A percentile compares a stretch with the other conserved stretches of the same genome.
Conservation (phyloP, 1,139 yeast species). For the Geotrichum carabidarum region DNA sequence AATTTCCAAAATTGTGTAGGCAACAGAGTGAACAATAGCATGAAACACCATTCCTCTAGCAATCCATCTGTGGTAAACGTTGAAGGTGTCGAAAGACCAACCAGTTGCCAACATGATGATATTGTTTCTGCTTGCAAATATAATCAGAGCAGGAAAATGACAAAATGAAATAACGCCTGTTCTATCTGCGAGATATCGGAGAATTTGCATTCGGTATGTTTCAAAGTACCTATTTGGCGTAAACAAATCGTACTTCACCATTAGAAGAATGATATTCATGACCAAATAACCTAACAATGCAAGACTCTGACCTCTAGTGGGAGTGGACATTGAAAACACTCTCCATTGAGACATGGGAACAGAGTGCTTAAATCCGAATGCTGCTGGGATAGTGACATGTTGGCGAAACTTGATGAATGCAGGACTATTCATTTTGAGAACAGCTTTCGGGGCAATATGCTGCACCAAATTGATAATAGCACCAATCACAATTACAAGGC, state of each 20-base stretch:
- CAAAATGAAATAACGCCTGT: slow-evolving; percentile 51
- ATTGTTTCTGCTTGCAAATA: slow-evolving; percentile 62
- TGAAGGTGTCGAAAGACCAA: slow-evolving; percentile 56
- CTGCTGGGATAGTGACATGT: slow-evolving; percentile 34
- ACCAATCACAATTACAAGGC: slow-evolving; percentile 23
- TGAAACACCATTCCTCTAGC: slow-evolving; percentile 52
- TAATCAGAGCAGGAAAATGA: slow-evolving; percentile 48
- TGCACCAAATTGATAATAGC: slow-evolving; percentile 21
- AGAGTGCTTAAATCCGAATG: slow-evolving; percentile 31
- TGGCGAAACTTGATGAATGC: slow-evolving; percentile 24
- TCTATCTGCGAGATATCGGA: slow-evolving; percentile 46
- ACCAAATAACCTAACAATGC: slow-evolving; percentile 29
- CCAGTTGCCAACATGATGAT: slow-evolving; percentile 53
- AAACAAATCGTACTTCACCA: slow-evolving; percentile 21
- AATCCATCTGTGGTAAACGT: slow-evolving; percentile 56
- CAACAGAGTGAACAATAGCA: slow-evolving; percentile 38
- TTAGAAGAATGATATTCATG: slow-evolving; percentile 29
- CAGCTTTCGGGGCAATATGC: slow-evolving; percentile 9
- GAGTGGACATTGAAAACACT: slow-evolving; percentile 27
- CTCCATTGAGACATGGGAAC: slow-evolving; percentile 26
- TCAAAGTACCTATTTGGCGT: slow-evolving; percentile 22
- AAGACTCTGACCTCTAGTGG: slow-evolving; percentile 33
- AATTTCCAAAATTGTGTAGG: slow-evolving; percentile 31
- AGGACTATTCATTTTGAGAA: slow-evolving; percentile 19
- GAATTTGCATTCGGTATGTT: slow-evolving; percentile 20